Percentiles rank a stretch among this genome's conserved stretches.
Evolutionary conservation across 225 moss, liverwort and hornwort species (phyloP).

Genomic region (Polytrichum formosum): DNA sequence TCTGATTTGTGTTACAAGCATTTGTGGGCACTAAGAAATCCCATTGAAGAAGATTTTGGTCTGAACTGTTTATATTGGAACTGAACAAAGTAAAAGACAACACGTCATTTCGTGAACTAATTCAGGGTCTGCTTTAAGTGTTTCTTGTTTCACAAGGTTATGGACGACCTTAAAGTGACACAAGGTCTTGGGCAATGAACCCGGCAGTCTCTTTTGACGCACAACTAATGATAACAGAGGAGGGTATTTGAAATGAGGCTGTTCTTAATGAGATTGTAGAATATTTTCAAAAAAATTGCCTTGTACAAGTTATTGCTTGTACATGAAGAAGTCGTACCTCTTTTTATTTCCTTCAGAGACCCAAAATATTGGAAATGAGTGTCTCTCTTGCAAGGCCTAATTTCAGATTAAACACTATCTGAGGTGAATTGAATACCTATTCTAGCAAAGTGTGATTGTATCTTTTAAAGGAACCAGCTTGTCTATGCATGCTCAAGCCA

Average conservation of each 20-base stretch:
- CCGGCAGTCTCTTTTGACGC: too few species aligned
- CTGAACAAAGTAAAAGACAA: background rate
- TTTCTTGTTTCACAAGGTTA: background rate
- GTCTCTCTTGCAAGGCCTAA: background rate
- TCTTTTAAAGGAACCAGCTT: background rate
- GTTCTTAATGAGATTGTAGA: too few species aligned
- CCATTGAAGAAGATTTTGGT: too few species aligned
- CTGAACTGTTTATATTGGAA: too few species aligned
- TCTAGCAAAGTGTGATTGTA: background rate
- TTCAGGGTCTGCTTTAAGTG: background rate
- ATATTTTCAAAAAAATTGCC: too few species aligned
- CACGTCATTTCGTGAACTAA: background rate
- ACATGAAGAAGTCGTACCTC: too few species aligned
- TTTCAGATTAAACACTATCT: background rate
- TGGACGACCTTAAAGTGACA: background rate
- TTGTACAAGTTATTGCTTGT: too few species aligned
- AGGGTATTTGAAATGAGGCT: too few species aligned
- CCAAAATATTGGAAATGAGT: background rate
- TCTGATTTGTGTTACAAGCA: too few species aligned
- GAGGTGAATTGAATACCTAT: background rate
- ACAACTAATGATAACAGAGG: too few species aligned
- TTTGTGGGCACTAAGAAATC: too few species aligned
- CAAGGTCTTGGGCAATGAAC: background rate
- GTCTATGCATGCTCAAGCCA: background rate
- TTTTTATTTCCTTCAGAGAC: too few species aligned